Conservation (phyloP, 768 basidiomycete genomes). For the Tricholoma hemisulphureum region DNA sequence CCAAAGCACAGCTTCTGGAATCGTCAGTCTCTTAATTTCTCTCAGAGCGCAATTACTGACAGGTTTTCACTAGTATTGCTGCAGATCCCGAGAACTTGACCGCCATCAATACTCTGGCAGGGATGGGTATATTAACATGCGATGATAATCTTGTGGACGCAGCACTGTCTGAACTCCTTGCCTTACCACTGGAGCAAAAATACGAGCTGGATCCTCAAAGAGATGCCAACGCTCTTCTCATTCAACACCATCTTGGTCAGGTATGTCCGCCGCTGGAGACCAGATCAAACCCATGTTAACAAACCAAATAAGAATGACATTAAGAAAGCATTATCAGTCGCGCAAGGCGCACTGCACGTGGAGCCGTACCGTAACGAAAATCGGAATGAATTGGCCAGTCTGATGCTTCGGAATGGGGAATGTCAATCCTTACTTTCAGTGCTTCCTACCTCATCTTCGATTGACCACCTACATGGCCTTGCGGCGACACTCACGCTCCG, state of each 20-base stretch:
- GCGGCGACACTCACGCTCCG: slow-evolving; percentile 47
- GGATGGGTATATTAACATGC: slow-evolving; percentile 82
- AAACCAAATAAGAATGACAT: slow-evolving; percentile 41
- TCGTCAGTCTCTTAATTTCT: slow-evolving; percentile 50
- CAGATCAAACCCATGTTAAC: not conserved
- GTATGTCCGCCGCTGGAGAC: slow-evolving; percentile 38
- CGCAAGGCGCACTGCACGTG: slow-evolving; percentile 54
- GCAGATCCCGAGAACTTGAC: slow-evolving; percentile 74
- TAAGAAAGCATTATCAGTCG: slow-evolving; percentile 47
- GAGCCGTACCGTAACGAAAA: slow-evolving; percentile 53
- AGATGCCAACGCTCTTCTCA: slow-evolving; percentile 69
- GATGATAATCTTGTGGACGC: slow-evolving; percentile 84
- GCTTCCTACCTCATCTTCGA: slow-evolving; percentile 32
- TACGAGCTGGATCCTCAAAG: slow-evolving; percentile 64
- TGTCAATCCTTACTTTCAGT: slow-evolving; percentile 45
- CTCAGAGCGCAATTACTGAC: not conserved
- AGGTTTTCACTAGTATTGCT: slow-evolving; percentile 54
- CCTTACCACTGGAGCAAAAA: slow-evolving; percentile 64
- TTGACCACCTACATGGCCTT: slow-evolving; percentile 34
- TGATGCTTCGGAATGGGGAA: slow-evolving; percentile 51
- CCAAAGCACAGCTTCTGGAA: slow-evolving; percentile 77
- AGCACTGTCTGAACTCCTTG: slow-evolving; percentile 76
- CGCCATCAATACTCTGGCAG: slow-evolving; percentile 81
- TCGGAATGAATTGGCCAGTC: slow-evolving; percentile 52
- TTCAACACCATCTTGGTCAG: slow-evolving; percentile 71